phyloP scores from a whole-genome alignment of 2,329 filamentous ascomycete species.

The Cadophora gregata region DNA sequence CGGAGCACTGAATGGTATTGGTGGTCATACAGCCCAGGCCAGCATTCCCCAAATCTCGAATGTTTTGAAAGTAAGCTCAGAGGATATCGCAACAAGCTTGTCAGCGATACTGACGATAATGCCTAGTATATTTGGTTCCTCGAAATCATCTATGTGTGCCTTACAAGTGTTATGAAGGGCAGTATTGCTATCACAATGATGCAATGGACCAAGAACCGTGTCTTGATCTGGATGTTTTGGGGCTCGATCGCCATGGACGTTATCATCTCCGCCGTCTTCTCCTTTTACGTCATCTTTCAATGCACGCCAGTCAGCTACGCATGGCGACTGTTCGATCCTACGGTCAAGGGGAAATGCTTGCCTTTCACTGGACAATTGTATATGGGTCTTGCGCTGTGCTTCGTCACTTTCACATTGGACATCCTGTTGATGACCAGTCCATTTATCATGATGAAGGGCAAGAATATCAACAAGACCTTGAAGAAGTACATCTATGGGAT shows the following conservation, averaged over 20 bases:
- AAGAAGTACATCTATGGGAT: constrained; percentile 35
- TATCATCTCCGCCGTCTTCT: constrained; percentile 27
- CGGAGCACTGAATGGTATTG: constrained; percentile 31
- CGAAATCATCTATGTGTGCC: constrained; percentile 35
- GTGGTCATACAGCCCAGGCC: constrained; percentile 25
- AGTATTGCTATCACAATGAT: constrained; percentile 31
- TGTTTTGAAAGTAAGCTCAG: constrained; percentile 20
- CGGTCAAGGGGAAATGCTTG: constrained; percentile 29
- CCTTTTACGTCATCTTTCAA: constrained; percentile 30
- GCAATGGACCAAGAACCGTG: constrained; percentile 29
- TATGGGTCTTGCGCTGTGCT: constrained; percentile 34
- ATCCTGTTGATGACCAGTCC: constrained; percentile 79
- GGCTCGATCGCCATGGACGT: constrained; percentile 31
- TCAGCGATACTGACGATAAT: not conserved
- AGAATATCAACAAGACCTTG: constrained; percentile 17
- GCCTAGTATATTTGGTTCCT: constrained; percentile 33
- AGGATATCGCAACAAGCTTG: not conserved
- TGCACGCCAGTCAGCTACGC: constrained; percentile 32
- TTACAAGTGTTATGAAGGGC: constrained; percentile 36
- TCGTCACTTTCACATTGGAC: constrained; percentile 32
- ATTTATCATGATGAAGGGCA: constrained; percentile 73
- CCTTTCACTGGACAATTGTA: constrained; percentile 24
- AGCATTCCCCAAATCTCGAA: constrained; percentile 18
- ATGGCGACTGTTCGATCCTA: constrained; percentile 31
- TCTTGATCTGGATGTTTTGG: constrained; percentile 27